A percentile compares a stretch with the other conserved stretches of the same genome.
phyloP scores from a whole-genome alignment of 1,284 basidiomycete genomes.

The Afroboletus lepidellus region DNA sequence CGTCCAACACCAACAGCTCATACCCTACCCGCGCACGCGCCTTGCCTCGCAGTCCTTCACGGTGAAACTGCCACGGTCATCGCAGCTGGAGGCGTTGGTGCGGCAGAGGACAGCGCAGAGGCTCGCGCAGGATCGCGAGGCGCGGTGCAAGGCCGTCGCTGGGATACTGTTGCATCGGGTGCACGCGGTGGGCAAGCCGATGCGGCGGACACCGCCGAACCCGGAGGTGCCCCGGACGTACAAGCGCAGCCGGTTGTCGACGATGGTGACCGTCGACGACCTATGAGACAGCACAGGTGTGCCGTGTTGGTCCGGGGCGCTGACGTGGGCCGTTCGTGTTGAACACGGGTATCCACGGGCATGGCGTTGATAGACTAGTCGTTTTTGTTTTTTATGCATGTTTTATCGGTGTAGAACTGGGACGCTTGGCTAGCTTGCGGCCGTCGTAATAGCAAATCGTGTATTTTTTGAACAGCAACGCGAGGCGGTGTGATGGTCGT shows the following conservation, averaged over 20 bases:
- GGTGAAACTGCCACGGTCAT: constrained; percentile 28
- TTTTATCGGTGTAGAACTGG: neutral
- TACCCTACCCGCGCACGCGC: constrained; percentile 29
- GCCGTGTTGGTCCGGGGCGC: neutral
- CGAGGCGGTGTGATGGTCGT: neutral
- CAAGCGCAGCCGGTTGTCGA: constrained; percentile 46
- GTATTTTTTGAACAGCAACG: constrained; percentile 8
- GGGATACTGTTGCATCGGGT: constrained; percentile 49
- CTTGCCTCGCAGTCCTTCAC: constrained; percentile 29
- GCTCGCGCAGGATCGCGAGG: constrained; percentile 38
- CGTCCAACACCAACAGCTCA: constrained; percentile 10
- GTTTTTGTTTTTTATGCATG: neutral
- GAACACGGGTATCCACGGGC: constrained; percentile 6
- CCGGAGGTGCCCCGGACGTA: constrained; percentile 36
- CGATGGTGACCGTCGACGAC: constrained; percentile 33
- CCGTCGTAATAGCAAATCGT: constrained; percentile 3
- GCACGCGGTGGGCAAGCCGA: constrained; percentile 45
- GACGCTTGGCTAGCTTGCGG: neutral
- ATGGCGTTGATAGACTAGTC: neutral
- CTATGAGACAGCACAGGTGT: constrained; percentile 16
- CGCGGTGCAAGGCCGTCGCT: constrained; percentile 45
- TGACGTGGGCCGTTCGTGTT: constrained; percentile 10
- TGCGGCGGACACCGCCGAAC: constrained; percentile 32
- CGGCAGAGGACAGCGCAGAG: constrained; percentile 35
- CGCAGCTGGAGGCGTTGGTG: constrained; percentile 26